A percentile compares a stretch with the other conserved stretches of the same genome.
phyloP scores from a whole-genome alignment of 2,329 filamentous ascomycete species.

The Exophiala calicioides region DNA sequence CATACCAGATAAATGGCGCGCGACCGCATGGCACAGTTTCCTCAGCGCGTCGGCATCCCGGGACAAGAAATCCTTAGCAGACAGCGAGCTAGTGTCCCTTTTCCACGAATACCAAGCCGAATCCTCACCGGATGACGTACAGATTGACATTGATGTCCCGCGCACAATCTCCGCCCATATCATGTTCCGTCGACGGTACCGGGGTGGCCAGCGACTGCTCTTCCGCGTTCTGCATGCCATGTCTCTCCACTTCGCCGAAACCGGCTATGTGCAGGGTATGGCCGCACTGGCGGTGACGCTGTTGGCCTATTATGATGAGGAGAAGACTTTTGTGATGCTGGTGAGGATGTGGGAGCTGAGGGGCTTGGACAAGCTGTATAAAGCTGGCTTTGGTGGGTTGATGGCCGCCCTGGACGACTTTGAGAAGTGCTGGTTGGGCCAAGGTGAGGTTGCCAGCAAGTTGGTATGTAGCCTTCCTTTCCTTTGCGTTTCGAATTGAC shows the following conservation, averaged over 20 bases:
- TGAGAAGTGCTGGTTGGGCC: slow-evolving; percentile 76
- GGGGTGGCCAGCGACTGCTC: slow-evolving; percentile 84
- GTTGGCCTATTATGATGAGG: slow-evolving; percentile 95
- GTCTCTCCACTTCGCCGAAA: slow-evolving; percentile 85
- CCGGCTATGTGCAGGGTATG: slow-evolving; percentile 98
- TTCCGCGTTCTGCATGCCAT: slow-evolving; percentile 92
- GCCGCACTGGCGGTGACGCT: slow-evolving; percentile 88
- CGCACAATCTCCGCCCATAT: slow-evolving; percentile 93
- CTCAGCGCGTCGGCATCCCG: slow-evolving; percentile 73
- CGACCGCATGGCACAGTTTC: slow-evolving; percentile 93
- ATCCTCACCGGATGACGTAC: slow-evolving; percentile 84
- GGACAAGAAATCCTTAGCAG: slow-evolving; percentile 61
- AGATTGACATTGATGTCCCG: slow-evolving; percentile 96
- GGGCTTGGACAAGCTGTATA: slow-evolving; percentile 81
- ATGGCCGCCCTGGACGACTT: slow-evolving; percentile 86
- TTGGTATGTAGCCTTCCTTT: slow-evolving; percentile 59
- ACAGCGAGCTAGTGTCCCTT: slow-evolving; percentile 69
- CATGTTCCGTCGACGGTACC: slow-evolving; percentile 92
- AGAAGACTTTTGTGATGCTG: slow-evolving; percentile 91
- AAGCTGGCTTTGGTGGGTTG: slow-evolving; percentile 78
- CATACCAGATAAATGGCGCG: slow-evolving; percentile 92
- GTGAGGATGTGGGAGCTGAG: slow-evolving; percentile 91
- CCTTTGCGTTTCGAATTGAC: no score
- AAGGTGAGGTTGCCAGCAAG: slow-evolving; percentile 75
- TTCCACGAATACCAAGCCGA: slow-evolving; percentile 73